Conservation (phyloP, 768 basidiomycete genomes). For the Mycena filopes region DNA sequence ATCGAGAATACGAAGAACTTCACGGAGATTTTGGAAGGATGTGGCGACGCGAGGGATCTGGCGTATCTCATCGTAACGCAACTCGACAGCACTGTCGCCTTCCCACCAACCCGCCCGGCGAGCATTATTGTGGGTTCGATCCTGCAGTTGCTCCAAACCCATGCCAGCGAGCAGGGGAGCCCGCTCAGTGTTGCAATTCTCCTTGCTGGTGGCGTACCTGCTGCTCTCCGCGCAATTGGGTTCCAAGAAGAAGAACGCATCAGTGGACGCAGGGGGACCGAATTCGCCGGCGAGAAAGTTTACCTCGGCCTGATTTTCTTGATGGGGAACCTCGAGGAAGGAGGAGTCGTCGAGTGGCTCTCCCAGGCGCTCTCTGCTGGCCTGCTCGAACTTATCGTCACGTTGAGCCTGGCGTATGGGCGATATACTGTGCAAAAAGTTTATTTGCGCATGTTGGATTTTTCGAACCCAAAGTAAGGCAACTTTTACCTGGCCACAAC, state of each 20-base stretch:
- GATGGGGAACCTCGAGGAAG: neutral
- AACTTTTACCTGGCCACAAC: no score
- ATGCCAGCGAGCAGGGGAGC: no score
- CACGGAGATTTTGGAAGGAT: neutral
- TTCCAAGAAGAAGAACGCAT: neutral
- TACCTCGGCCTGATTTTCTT: neutral
- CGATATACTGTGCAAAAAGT: no score
- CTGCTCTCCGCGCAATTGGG: neutral
- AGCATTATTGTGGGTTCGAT: neutral
- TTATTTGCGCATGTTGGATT: no score
- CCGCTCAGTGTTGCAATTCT: neutral
- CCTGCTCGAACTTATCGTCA: neutral
- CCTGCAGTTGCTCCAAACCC: neutral
- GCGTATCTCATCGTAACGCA: conserved; percentile 4
- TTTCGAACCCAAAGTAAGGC: no score
- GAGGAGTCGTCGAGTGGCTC: neutral
- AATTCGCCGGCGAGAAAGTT: neutral
- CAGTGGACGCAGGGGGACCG: neutral
- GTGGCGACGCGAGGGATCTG: neutral
- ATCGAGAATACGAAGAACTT: neutral
- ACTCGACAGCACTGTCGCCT: neutral
- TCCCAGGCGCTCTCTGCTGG: neutral
- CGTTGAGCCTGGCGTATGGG: no score
- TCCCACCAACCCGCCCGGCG: neutral
- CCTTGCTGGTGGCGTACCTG: neutral